Evolutionary conservation across 2,329 filamentous ascomycete species (phyloP).

Genomic region (Fusarium irregulare): DNA sequence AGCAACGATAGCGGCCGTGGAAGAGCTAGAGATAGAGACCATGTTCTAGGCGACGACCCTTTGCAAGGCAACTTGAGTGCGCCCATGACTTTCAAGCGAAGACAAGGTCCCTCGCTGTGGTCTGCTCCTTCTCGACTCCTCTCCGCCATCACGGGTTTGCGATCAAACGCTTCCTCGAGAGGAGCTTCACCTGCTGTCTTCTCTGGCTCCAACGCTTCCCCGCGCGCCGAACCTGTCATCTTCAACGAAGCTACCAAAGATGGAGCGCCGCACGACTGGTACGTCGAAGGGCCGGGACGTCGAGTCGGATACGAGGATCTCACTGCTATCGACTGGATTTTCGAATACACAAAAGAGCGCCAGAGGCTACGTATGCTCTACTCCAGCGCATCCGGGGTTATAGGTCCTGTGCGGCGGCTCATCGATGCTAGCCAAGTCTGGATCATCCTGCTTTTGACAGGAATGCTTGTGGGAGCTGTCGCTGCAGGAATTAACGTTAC

Average conservation of each 20-base stretch:
- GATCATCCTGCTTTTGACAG: slow-evolving; percentile 87
- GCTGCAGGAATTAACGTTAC: slow-evolving; percentile 91
- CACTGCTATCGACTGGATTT: slow-evolving; percentile 99
- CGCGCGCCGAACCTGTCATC: slow-evolving; percentile 22
- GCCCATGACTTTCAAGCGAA: slow-evolving; percentile 78
- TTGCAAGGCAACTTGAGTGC: slow-evolving; percentile 62
- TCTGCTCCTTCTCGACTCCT: slow-evolving; percentile 61
- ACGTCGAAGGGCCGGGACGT: slow-evolving; percentile 86
- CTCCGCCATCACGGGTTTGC: slow-evolving; percentile 56
- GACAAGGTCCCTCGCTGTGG: slow-evolving; percentile 63
- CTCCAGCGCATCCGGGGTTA: slow-evolving; percentile 73
- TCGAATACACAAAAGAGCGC: slow-evolving; percentile 96
- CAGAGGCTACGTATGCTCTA: slow-evolving; percentile 84
- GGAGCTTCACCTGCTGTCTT: slow-evolving; percentile 37
- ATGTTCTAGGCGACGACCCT: slow-evolving; percentile 67
- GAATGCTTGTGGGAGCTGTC: slow-evolving; percentile 83
- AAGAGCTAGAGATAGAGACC: slow-evolving; percentile 25
- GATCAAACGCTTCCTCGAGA: slow-evolving; percentile 28
- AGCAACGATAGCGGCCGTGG: slow-evolving; percentile 37
- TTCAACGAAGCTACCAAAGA: slow-evolving; percentile 56
- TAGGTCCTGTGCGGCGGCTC: slow-evolving; percentile 78
- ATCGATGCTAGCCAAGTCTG: slow-evolving; percentile 91
- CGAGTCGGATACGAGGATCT: slow-evolving; percentile 95
- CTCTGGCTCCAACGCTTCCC: slow-evolving; percentile 20
- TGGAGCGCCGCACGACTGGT: slow-evolving; percentile 77